Evolutionary conservation across 257 asterid genomes (phyloP).

Genomic region (Sherardia arvensis): DNA sequence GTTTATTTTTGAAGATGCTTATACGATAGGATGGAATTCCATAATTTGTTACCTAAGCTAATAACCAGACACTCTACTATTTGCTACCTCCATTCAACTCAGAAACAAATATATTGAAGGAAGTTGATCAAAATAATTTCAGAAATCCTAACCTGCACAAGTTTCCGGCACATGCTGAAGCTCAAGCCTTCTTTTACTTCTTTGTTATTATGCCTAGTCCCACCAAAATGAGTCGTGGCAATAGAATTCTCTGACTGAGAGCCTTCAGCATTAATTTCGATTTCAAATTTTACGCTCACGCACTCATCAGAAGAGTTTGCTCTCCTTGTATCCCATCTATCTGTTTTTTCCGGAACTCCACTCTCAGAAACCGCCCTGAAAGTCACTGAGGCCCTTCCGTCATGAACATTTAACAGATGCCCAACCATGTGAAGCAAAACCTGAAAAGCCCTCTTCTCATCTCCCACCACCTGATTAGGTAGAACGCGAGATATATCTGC

Average conservation of each 20-base stretch:
- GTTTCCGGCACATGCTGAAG: conserved; percentile 43
- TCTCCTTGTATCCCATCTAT: conserved; percentile 29
- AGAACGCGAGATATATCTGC: conserved; percentile 24
- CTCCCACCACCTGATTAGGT: conserved; percentile 40
- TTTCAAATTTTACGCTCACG: conserved; percentile 29
- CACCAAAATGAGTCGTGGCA: conserved; percentile 22
- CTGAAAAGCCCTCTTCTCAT: conserved; percentile 38
- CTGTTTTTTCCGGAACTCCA: conserved; percentile 19
- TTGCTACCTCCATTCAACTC: neutral
- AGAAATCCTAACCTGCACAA: conserved; percentile 31
- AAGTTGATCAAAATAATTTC: neutral
- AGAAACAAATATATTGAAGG: too few species aligned
- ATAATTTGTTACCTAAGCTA: neutral
- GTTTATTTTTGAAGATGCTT: neutral
- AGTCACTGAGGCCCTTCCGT: conserved; percentile 25
- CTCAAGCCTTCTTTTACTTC: conserved; percentile 36
- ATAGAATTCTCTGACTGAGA: conserved; percentile 20
- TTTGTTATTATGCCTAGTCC: conserved; percentile 25
- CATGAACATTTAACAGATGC: conserved; percentile 29
- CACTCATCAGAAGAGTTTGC: conserved; percentile 21
- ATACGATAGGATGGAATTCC: neutral
- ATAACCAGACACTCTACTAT: neutral
- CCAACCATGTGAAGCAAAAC: conserved; percentile 41
- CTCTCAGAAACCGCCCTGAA: conserved; percentile 28
- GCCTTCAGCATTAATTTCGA: conserved; percentile 30